Base-by-base conservation (phyloP, 176 grass and related monocot genomes). In the Puya raimondii region DNA sequence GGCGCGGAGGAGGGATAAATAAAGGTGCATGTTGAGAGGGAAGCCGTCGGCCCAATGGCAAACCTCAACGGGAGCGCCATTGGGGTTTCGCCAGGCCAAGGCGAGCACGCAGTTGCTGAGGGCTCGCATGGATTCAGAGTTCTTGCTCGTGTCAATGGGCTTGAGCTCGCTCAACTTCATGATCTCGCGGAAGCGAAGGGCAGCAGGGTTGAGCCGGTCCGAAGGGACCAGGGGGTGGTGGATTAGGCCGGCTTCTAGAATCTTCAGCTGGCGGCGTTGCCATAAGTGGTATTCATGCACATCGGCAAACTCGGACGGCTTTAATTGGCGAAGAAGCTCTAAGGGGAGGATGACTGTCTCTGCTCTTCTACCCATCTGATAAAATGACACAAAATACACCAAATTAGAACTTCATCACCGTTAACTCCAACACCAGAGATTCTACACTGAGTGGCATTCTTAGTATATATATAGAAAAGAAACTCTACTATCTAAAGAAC, bases 1-100 rank as follows among this genome's bases (percentile, higher is more conserved):
- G 11, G 90, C 68, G 9, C 70, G 78, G 58, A 89, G 83, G 66
- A 93, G 83, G 51, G 75, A 78, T 10, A 88, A 15, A 15, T 94
- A 89, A 11, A 94, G 70, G 75, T 86, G 90, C 61, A 89, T 70
- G 57, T 94, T 94, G 15, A 94, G 72, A 8, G 86, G 86, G 81
- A 81, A 94, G 0, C 90, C 90, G 57, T 89, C 86, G 4, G 74
- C 83, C 86, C 86, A 89, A 72, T 83, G 80, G 51, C 83, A 85
- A 1, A 57, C 68, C 15, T 91, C 83, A 9, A 54, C 48, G 23
- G 83, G 72, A 53, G 70, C 68, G 57, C 47, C 65, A 54, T 64
- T 75, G 0, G 77, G 77, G 12, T 80, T 75, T 9, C 83, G 80
- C 78, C 81, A 70, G 2, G 86, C 61, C 63, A 93, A 52, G 21